phyloP scores from a whole-genome alignment of 768 basidiomycete species.

The Tricholoma bakamatsutake region DNA sequence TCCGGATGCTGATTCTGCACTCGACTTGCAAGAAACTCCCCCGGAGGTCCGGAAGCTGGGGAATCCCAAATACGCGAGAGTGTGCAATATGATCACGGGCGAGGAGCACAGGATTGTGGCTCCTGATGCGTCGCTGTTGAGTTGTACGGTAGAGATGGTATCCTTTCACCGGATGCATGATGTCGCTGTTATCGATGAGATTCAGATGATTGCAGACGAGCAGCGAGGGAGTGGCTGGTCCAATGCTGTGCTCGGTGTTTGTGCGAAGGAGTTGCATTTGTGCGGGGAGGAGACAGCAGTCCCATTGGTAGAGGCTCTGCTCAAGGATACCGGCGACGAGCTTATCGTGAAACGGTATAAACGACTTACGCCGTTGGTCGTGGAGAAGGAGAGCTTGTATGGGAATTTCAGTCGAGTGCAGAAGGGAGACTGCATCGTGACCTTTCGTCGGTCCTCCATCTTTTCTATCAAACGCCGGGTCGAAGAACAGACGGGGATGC shows the following conservation, averaged over 20 bases:
- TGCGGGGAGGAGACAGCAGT: conserved; percentile 95
- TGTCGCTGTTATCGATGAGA: conserved; percentile 94
- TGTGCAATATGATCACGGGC: conserved; percentile 87
- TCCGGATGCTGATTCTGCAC: conserved; percentile 25
- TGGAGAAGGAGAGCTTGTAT: conserved; percentile 58
- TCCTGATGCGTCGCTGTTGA: conserved; percentile 48
- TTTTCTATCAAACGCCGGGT: conserved; percentile 71
- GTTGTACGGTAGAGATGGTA: conserved; percentile 95
- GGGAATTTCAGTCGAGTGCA: conserved; percentile 55
- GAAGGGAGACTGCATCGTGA: conserved; percentile 88
- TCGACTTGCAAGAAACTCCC: conserved; percentile 18
- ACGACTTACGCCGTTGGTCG: conserved; percentile 77
- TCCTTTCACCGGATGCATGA: conserved; percentile 39
- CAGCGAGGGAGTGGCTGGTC: conserved; percentile 84
- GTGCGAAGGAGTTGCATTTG: conserved; percentile 82
- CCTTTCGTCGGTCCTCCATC: conserved; percentile 73
- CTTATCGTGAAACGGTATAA: conserved; percentile 77
- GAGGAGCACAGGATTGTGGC: conserved; percentile 79
- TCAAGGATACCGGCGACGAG: conserved; percentile 78
- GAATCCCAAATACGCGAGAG: conserved; percentile 45
- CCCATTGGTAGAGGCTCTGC: conserved; percentile 63
- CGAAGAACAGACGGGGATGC: conserved; percentile 65
- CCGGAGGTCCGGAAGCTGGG: conserved; percentile 29
- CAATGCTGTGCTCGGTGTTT: conserved; percentile 65
- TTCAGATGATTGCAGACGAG: conserved; percentile 86